Base-by-base conservation (phyloP, 805 yeast species). In the Brettanomyces anomalus region DNA sequence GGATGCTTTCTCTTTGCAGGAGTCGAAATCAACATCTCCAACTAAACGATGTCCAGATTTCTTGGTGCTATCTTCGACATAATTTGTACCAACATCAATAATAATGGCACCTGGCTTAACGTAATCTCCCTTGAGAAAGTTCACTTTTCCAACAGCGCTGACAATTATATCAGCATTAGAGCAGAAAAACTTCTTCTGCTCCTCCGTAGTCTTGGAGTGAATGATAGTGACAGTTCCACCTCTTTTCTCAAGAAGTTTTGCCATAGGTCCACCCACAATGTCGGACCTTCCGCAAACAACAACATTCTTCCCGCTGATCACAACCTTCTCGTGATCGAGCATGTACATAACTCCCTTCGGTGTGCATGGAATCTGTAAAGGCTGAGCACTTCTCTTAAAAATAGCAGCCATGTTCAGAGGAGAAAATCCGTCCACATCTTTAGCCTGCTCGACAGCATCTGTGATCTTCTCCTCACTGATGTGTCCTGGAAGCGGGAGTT, bases 371-470 rank as follows among this genome's bases (percentile, higher is more conserved):
- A 81, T 71, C 64, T 87, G 89, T 46, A 68, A 65, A 28, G 97
- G 96, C 32, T 68, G 59, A 18, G 97, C 96, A 42, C 86, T 86
- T 51, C 85, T 79, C 64, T 88, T 87, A 53, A 89, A 77, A 46
- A 90, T 72, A 58, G 90, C 97, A 46, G 97, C 97, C 44, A 86
- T 79, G 61, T 93, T 93, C 55, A 71, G 73, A 43, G 88, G 79
- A 36, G 89, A 93, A 56, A 90, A 93, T 2, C 98, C 98, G 62
- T 90, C 98, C 38, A 93, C 96, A 56, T 90, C 98, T 66, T 90
- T 90, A 36, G 74, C 78, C 14, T 85, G 75, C 10, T 71, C 64
- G n/a, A 90, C 97, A 2, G 88, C 72, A 55, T 81, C 79, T 39
- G 97, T 93, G 51, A 93, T 72, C 39, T 65, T 62, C 37, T 82